Evolutionary conservation across 352 stramenopile species (phyloP).

Genomic region (Phytopythium vexans): DNA sequence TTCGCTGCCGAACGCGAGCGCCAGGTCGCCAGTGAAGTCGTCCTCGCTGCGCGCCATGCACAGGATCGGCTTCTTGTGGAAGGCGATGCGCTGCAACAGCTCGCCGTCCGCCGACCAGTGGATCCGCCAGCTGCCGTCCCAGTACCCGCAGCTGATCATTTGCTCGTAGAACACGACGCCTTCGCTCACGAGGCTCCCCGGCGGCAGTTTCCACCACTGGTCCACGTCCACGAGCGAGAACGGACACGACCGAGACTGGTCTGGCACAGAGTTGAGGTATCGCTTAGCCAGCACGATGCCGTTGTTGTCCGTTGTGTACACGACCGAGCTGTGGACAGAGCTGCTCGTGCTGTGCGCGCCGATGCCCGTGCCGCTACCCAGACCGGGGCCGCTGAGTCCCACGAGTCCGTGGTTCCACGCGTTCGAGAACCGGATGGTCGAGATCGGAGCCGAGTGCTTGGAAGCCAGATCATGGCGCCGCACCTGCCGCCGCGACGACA

Average conservation of each 20-base stretch:
- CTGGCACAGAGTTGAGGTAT: conserved; percentile 69
- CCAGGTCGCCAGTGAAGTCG: conserved; percentile 82
- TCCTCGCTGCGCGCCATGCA: conserved; percentile 85
- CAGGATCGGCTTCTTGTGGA: conserved; percentile 86
- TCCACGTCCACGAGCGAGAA: conserved; percentile 83
- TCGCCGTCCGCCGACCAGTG: conserved; percentile 85
- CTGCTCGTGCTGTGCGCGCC: conserved; percentile 59
- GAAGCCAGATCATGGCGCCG: conserved; percentile 75
- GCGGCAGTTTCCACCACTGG: conserved; percentile 83
- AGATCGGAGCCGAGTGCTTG: conserved; percentile 62
- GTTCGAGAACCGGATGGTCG: conserved; percentile 78
- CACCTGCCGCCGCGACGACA: conserved; percentile 79
- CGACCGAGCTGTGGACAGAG: conserved; percentile 59
- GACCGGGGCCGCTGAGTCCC: conserved; percentile 42
- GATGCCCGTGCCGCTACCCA: conserved; percentile 73
- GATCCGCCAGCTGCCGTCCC: conserved; percentile 86
- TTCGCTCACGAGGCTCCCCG: conserved; percentile 67
- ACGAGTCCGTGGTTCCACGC: conserved; percentile 52
- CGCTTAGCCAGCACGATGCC: conserved; percentile 75
- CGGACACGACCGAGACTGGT: conserved; percentile 61
- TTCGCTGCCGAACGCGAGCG: conserved; percentile 80
- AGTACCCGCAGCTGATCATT: conserved; percentile 88
- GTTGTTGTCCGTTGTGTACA: conserved; percentile 78
- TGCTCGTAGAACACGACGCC: conserved; percentile 87
- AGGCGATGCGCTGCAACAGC: conserved; percentile 79